Evolutionary conservation across 176 grass and related monocot genomes (phyloP).

Genomic region (Oryza rufipogon): DNA sequence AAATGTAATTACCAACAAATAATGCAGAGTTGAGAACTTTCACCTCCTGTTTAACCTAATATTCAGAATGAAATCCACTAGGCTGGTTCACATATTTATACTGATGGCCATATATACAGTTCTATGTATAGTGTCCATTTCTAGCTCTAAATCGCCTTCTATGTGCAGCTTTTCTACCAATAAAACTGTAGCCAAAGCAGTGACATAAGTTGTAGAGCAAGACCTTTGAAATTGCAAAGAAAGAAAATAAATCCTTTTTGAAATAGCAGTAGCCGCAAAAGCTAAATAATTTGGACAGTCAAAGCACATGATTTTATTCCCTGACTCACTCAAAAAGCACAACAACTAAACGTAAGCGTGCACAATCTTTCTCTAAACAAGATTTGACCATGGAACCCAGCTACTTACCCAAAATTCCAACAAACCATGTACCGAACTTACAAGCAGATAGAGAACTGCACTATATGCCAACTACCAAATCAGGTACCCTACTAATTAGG

Average conservation of each 20-base stretch:
- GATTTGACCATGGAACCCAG: neutral
- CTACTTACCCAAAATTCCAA: neutral
- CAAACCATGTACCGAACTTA: neutral
- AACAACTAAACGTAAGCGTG: neutral
- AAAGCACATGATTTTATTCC: conserved; percentile 19
- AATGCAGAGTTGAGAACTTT: neutral
- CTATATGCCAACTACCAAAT: too few species aligned
- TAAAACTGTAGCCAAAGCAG: neutral
- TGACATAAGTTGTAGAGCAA: neutral
- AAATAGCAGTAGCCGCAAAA: neutral
- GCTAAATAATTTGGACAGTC: conserved; percentile 7
- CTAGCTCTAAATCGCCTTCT: neutral
- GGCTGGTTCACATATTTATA: neutral
- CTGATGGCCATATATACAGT: neutral
- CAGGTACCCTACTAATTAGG: neutral
- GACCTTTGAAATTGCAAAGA: neutral
- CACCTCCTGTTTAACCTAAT: neutral
- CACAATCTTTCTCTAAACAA: neutral
- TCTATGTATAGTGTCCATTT: neutral
- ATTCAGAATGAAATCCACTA: neutral
- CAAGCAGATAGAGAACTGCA: neutral
- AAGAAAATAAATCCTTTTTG: neutral
- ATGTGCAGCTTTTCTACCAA: neutral
- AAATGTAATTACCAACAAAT: neutral
- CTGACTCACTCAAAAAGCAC: conserved; percentile 27